Evolutionary conservation across 352 stramenopile genomes (phyloP), one percentile per base, ranked within the genome.

Genomic region (Blastocystis sp.): DNA sequence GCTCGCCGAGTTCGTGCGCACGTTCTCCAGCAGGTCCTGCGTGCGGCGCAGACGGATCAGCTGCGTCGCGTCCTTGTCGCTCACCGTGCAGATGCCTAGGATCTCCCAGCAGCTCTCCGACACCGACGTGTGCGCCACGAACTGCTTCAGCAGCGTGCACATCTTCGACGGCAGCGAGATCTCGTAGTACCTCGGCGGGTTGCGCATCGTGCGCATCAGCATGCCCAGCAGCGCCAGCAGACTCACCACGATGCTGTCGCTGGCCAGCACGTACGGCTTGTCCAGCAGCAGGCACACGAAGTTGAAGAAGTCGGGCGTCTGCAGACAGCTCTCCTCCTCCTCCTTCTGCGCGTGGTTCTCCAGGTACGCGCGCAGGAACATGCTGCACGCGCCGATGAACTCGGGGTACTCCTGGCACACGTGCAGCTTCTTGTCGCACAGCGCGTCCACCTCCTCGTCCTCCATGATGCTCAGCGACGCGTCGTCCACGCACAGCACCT

Each of bases 101-200:
- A 85, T 55, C 55, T 66, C 60, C 74, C 74, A 85, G 60, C 74
- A 85, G 24, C 74, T 66, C 74, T 85, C 74, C 19, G 74, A 85
- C 9, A 69, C 55, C 0, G 51, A 39, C 45, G 74, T 51, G 51
- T 85, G 35, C 1, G 24, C 26, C n/a, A 59, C 29, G 74, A 69
- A 85, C 24, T n/a, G 51, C 74, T 85, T 85, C 74, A 85, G 61
- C 10, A 85, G 51, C n/a, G 51, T 67, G 51, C 74, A 85, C 21
- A 85, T 69, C 50, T 69, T 85, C 51, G 16, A 26, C 13, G 74
- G 74, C 29, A 85, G 60, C 19, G 55, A 26, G 41, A 69, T 85
- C 74, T 85, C 55, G 33, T 85, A 85, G 61, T 69, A 85, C 24
- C 13, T 37, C 1, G 74, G 74, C 59, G 74, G 45, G 41, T 37